Evolutionary conservation across 192 early-diverging fungal species (phyloP).

Genomic region (Podila horticola): DNA sequence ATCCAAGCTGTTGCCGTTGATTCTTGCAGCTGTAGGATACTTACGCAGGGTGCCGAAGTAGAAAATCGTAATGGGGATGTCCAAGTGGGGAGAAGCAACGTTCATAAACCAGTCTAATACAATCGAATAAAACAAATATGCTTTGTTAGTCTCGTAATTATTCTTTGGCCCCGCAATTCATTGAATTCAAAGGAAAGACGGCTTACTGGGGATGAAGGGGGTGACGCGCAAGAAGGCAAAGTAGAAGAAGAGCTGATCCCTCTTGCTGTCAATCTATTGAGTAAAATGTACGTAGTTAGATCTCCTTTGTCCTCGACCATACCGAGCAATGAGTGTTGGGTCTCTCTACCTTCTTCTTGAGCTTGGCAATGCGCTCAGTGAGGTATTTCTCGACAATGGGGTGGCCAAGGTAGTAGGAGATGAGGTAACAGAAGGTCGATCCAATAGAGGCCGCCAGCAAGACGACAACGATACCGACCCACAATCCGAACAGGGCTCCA

Average conservation of each 20-base stretch:
- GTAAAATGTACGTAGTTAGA: background rate
- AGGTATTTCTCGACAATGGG: conserved; percentile 59
- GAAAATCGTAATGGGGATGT: conserved; percentile 30
- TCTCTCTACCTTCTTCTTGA: conserved; percentile 57
- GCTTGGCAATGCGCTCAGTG: conserved; percentile 52
- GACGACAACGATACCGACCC: conserved; percentile 56
- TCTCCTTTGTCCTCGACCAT: background rate
- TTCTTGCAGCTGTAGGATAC: background rate
- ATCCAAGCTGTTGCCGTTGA: background rate
- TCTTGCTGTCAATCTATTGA: conserved; percentile 38
- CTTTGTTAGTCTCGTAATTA: background rate
- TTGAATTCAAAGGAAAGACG: background rate
- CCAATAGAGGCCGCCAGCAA: conserved; percentile 60
- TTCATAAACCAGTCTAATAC: conserved; percentile 59
- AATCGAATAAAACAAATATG: conserved; percentile 13
- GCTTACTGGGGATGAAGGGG: conserved; percentile 46
- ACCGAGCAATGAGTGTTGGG: background rate
- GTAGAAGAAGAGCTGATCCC: conserved; percentile 46
- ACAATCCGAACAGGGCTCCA: conserved; percentile 64
- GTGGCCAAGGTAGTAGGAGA: conserved; percentile 61
- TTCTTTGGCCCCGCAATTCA: background rate
- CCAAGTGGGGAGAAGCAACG: conserved; percentile 56
- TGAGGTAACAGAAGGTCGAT: conserved; percentile 58
- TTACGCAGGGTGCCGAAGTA: conserved; percentile 50
- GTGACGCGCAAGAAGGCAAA: conserved; percentile 49